A percentile compares a stretch with the other conserved stretches of the same genome.
These are phyloP conservation scores for Colletotrichum sidae DNA, from an alignment of 2,329 filamentous ascomycete genomes.

Conservation along the genomic window DNA sequence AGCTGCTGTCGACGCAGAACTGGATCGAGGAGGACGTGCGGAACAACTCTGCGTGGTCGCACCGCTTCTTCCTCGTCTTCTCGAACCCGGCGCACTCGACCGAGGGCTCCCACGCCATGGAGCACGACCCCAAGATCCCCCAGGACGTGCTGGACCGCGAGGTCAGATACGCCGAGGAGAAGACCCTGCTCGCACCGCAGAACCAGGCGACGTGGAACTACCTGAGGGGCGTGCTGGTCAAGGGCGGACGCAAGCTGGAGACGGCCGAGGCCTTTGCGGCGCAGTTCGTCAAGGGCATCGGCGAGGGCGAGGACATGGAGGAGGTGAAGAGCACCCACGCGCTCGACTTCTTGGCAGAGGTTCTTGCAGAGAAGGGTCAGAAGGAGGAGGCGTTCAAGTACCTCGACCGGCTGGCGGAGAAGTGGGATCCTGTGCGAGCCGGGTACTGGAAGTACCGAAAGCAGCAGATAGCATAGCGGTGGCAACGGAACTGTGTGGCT, in stretches of 20 bases:
- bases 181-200: slow-evolving; percentile 85
- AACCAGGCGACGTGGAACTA: slow-evolving; percentile 98
- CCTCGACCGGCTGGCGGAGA: slow-evolving; percentile 79
- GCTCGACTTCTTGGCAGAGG: slow-evolving; percentile 78
- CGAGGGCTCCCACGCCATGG: slow-evolving; percentile 59
- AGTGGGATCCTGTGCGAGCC: slow-evolving; percentile 90
- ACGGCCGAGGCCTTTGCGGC: slow-evolving; percentile 61
- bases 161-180: slow-evolving; percentile 77
- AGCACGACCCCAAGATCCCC: slow-evolving; percentile 68
- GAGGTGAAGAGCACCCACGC: slow-evolving; percentile 72
- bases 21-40: slow-evolving; percentile 85
- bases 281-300: slow-evolving; percentile 62
- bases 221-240: slow-evolving; percentile 78
- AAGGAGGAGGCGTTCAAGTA: slow-evolving; percentile 74
- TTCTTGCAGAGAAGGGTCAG: slow-evolving; percentile 68
- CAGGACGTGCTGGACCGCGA: slow-evolving; percentile 78
- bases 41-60: slow-evolving; percentile 98
- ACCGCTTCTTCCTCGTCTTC: slow-evolving; percentile 94
- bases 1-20: slow-evolving; percentile 77
- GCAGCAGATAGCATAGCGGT: slow-evolving; percentile 38
- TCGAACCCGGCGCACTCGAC: slow-evolving; percentile 66
- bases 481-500: slow-evolving; percentile 1
- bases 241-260: slow-evolving; percentile 66
- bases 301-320: slow-evolving; percentile 57
- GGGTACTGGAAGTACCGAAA: slow-evolving; percentile 86